Evolutionary conservation across 768 basidiomycete genomes (phyloP).

Genomic region (Lactarius indigo): DNA sequence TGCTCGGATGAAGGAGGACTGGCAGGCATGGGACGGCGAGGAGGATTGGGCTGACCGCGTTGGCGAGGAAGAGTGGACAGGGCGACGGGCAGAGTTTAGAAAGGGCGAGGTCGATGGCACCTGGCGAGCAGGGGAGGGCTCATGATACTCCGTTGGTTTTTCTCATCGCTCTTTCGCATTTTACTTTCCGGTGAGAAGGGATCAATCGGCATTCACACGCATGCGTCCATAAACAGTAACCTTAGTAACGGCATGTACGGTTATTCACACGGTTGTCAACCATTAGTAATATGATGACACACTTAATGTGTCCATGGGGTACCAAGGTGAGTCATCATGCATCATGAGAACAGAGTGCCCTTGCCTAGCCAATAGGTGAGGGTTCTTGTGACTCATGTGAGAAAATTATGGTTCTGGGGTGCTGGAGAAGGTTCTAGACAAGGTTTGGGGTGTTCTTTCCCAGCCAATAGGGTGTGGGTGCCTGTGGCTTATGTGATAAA

Average conservation of each 20-base stretch:
- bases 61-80: slow-evolving; percentile 48
- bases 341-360: not conserved
- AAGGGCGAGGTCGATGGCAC: slow-evolving; percentile 34
- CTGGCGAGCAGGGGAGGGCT: slow-evolving; percentile 25
- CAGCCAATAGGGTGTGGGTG: not conserved
- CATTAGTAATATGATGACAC: not conserved
- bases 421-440: not conserved
- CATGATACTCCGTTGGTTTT: not conserved
- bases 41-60: slow-evolving; percentile 52
- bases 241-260: not conserved
- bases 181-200: not conserved
- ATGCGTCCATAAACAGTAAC: not conserved
- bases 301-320: no score
- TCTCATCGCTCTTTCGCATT: not conserved
- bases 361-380: not conserved
- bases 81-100: slow-evolving; percentile 38
- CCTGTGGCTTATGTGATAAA: not conserved
- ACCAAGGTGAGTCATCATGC: no score
- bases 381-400: not conserved
- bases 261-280: not conserved
- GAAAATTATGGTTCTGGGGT: not conserved
- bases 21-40: slow-evolving; percentile 44
- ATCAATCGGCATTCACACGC: not conserved
- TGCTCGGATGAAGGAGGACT: slow-evolving; percentile 33
- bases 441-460: not conserved